Percentiles rank a stretch among this genome's conserved stretches.
Evolutionary conservation across 208 protist genomes (phyloP).

Genomic region (Crithidia sp.): DNA sequence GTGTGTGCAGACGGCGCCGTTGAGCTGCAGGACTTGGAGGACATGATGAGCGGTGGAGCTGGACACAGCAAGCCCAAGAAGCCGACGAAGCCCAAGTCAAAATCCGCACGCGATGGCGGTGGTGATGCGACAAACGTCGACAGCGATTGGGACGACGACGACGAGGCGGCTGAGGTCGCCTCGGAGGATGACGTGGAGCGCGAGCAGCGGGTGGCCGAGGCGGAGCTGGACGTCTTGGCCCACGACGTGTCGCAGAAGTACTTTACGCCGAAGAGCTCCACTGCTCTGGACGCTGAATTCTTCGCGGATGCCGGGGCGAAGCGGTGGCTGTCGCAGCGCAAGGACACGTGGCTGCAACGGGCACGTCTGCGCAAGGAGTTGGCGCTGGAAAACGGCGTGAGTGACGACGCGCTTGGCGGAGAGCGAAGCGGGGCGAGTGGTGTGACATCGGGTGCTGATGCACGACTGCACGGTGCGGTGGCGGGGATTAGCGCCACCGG

Average conservation of each 20-base stretch:
- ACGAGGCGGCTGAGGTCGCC: constrained; percentile 30
- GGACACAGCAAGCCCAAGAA: background rate
- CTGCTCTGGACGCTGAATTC: constrained; percentile 74
- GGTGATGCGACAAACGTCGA: constrained; percentile 12
- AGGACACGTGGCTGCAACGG: constrained; percentile 73
- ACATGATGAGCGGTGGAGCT: constrained; percentile 31
- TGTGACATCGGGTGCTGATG: background rate
- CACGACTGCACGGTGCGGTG: constrained; percentile 1
- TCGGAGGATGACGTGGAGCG: constrained; percentile 62
- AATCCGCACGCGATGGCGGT: background rate
- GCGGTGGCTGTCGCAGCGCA: constrained; percentile 61
- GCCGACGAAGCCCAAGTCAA: background rate
- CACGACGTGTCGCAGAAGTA: constrained; percentile 57
- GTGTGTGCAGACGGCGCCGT: background rate
- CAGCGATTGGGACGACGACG: constrained; percentile 42
- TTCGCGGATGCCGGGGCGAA: constrained; percentile 49
- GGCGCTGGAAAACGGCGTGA: constrained; percentile 25
- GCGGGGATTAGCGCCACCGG: background rate
- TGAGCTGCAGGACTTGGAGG: constrained; percentile 63
- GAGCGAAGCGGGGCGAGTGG: background rate
- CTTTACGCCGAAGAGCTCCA: constrained; percentile 71
- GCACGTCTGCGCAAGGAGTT: constrained; percentile 82
- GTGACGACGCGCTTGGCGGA: constrained; percentile 7
- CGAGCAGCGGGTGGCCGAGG: constrained; percentile 54
- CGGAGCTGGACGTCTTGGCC: constrained; percentile 44